These are phyloP conservation scores for Elongisporangium undulatum DNA, from an alignment of 352 stramenopile genomes.

Conservation along the genomic window DNA sequence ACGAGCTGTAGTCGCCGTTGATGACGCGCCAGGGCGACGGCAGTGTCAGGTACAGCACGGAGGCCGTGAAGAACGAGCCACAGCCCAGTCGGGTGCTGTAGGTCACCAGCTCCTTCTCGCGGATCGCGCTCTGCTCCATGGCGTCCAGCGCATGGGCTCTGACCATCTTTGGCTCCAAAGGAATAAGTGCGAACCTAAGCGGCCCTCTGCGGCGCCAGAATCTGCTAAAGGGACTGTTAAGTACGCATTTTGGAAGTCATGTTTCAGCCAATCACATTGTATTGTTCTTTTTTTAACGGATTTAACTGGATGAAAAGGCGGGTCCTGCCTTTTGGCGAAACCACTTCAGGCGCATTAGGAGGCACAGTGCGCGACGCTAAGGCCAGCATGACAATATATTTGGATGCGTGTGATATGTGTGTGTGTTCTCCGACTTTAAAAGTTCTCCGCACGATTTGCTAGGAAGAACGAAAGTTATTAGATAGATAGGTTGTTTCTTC, in stretches of 20 bases:
- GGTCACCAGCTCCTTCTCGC: conserved; percentile 50
- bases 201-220: not conserved
- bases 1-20: conserved; percentile 66
- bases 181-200: not conserved
- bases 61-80: conserved; percentile 25
- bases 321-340: no score
- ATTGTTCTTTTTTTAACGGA: not conserved
- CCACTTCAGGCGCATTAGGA: no score
- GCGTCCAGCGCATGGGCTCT: conserved; percentile 32
- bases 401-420: no score
- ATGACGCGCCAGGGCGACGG: conserved; percentile 66
- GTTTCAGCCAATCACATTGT: not conserved
- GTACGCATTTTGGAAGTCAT: not conserved
- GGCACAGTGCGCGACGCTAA: no score
- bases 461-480: conserved; percentile 90
- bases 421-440: conserved; percentile 48
- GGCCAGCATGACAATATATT: no score
- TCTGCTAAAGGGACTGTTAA: not conserved
- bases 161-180: conserved; percentile 9
- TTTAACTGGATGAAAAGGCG: not conserved
- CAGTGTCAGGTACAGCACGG: conserved; percentile 43
- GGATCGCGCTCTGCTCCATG: conserved; percentile 63
- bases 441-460: conserved; percentile 62
- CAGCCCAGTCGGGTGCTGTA: conserved; percentile 62
- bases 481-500: conserved; percentile 68